Base-by-base conservation (phyloP, 2,329 filamentous ascomycete species). In the Fusarium haematococcum region DNA sequence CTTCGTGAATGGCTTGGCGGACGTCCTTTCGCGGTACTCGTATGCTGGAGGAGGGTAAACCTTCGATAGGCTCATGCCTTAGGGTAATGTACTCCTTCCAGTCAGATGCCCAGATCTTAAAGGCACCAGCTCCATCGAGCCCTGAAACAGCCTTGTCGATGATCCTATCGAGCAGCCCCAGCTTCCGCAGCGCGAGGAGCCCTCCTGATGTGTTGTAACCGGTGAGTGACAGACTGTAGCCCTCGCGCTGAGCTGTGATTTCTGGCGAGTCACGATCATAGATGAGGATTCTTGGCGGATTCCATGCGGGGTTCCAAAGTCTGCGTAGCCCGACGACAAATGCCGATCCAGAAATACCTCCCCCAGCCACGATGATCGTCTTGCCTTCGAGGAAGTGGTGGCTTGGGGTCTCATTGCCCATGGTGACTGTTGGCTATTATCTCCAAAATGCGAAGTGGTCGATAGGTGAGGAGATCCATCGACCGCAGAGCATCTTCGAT, bases 291-390 rank as follows among this genome's bases (percentile, higher is more conserved):
- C 71, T 77, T 1, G 85, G 85, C 0, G 80, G 78, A 25, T 75
- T 68, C 37, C 77, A 58, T 0, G 65, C 61, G 3, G 78, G 68
- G n/a, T 80, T 68, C 83, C 85, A 87, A 5, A 82, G 79, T 59
- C 83, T 83, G 37, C 79, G 80, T 10, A 87, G 77, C 16, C 83
- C 80, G 58, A 82, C 75, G 30, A 81, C 82, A 64, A 88, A 87
- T 8, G 84, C 78, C 13, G 84, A 81, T 6, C 86, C 85, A 11
- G 85, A 82, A 25, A 87, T 80, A 32, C 86, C 86, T 23, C 79
- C 84, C 6, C 86, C 86, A 5, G 83, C 80, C 10, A 88, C 77
- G 25, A 86, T 79, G 62, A 87, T 84, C 39, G 79, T 83, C 74
- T 86, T 86, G 16, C 81, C 80, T 6, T 81, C 76, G 18, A 86